Evolutionary conservation across 371 early-diverging fungal genomes (phyloP).

Genomic region (Parasitella parasitica): DNA sequence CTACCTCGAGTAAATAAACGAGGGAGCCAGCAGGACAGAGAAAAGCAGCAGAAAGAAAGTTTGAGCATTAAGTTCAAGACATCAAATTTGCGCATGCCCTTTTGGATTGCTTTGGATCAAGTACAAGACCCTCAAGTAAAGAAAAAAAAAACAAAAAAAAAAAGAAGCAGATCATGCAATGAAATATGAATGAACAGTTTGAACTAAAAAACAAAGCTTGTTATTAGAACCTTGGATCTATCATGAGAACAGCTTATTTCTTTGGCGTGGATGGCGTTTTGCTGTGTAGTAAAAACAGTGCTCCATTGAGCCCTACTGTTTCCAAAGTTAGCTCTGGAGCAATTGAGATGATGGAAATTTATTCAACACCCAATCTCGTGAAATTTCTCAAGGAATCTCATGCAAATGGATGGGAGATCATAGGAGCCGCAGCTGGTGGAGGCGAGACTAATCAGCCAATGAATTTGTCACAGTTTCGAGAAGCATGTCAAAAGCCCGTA

Average conservation of each 20-base stretch:
- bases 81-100: slow-evolving; percentile 13
- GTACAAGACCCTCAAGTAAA: slow-evolving; percentile 65
- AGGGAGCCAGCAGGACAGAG: slow-evolving; percentile 5
- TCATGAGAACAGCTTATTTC: slow-evolving; percentile 60
- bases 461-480: not conserved
- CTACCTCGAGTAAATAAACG: slow-evolving; percentile 11
- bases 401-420: slow-evolving; percentile 55
- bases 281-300: slow-evolving; percentile 54
- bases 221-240: slow-evolving; percentile 67
- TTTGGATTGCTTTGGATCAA: slow-evolving; percentile 61
- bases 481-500: slow-evolving; percentile 18
- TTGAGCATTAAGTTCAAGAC: not conserved
- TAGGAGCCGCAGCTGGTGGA: slow-evolving; percentile 52
- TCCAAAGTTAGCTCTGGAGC: slow-evolving; percentile 70
- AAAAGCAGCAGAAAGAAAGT: not conserved
- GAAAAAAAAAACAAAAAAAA: too few species aligned
- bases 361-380: slow-evolving; percentile 45
- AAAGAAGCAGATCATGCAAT: too few species aligned
- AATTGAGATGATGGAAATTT: slow-evolving; percentile 59
- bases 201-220: not conserved
- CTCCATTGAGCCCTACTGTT: slow-evolving; percentile 57
- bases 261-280: slow-evolving; percentile 65
- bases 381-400: slow-evolving; percentile 43
- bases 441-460: slow-evolving; percentile 2
- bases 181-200: too few species aligned